Evolutionary conservation across 2,329 filamentous ascomycete genomes (phyloP), one percentile per base, ranked within the genome.

Genomic region (Aspergillus sp.): DNA sequence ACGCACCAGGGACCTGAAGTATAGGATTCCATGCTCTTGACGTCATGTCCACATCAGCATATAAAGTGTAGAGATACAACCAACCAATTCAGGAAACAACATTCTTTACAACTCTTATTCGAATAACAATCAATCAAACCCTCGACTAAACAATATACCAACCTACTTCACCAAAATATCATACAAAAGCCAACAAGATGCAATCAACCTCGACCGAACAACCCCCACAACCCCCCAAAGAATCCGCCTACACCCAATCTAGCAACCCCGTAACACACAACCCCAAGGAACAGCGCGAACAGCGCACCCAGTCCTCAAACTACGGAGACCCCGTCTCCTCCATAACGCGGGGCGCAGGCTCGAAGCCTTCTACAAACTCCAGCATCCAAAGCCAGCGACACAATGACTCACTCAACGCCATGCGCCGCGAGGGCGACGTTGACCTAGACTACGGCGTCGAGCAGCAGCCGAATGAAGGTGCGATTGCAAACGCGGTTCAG

Each of bases 371-470:
- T 0, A 72, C 63, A 31, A 70, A 74, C 7, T 66, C 69, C 13
- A 59, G 65, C 7, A 68, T 70, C 7, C 65, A 69, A 4, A 61
- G 63, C 2, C 53, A 57, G n/a, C 47, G 69, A 7, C 72, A 61
- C 31, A 45, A 64, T 7, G 57, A 61, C 13, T 60, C 71, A 9
- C 62, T 65, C 23, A 52, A 38, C 2, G 31, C 59, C 17, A 60
- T 71, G 59, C 68, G 67, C 11, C 60, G 57, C 22, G 61, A 67
- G 13, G 55, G 45, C 1, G 66, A 73, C 41, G 67, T 76, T n/a
- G 74, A 77, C 52, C 57, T 71, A 3, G 72, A 74, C 31, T 76
- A 77, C 43, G 76, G 75, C 0, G 70, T 77, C 4, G 76, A 78
- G 59, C 68, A 75, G 53, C 75, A 77, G 54, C 75, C 76, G 0